Evolutionary conservation across 192 early-diverging fungal genomes (phyloP).

Genomic region (Thoreauomyces humboldtii): DNA sequence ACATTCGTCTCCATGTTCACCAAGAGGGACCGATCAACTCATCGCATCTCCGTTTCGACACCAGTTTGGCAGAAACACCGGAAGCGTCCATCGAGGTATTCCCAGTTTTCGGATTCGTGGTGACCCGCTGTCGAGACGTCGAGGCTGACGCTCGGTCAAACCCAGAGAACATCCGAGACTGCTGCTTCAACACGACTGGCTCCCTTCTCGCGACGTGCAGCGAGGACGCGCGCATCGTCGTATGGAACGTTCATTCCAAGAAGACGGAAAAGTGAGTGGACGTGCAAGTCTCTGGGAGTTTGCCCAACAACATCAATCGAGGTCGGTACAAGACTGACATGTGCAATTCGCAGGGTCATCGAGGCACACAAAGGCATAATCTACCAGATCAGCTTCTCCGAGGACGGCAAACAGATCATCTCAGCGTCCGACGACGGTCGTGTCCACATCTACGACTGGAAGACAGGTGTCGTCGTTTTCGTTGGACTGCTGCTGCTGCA

Average conservation of each 20-base stretch:
- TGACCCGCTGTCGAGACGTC: too few species aligned
- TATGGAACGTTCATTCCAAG: constrained; percentile 47
- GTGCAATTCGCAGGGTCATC: constrained; percentile 35
- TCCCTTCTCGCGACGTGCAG: constrained; percentile 37
- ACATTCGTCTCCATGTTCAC: not conserved
- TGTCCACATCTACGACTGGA: constrained; percentile 54
- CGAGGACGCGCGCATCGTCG: constrained; percentile 45
- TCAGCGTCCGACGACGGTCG: constrained; percentile 52
- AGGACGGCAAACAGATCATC: constrained; percentile 37
- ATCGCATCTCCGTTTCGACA: not conserved
- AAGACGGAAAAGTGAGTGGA: constrained; percentile 47
- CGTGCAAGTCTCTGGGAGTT: too few species aligned
- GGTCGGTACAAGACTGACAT: not conserved
- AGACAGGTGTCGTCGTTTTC: constrained; percentile 34
- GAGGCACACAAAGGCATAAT: constrained; percentile 49
- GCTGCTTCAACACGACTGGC: constrained; percentile 35
- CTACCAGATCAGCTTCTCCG: constrained; percentile 48
- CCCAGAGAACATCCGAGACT: constrained; percentile 36
- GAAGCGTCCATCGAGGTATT: constrained; percentile 45
- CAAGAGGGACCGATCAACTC: too few species aligned
- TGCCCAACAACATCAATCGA: not conserved
- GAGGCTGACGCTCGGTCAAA: not conserved
- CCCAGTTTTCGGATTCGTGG: too few species aligned
- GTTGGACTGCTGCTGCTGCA: too few species aligned
- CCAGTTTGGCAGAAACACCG: constrained; percentile 46